Base-by-base conservation (phyloP, 192 early-diverging fungal species). In the Linnemannia elongata region DNA sequence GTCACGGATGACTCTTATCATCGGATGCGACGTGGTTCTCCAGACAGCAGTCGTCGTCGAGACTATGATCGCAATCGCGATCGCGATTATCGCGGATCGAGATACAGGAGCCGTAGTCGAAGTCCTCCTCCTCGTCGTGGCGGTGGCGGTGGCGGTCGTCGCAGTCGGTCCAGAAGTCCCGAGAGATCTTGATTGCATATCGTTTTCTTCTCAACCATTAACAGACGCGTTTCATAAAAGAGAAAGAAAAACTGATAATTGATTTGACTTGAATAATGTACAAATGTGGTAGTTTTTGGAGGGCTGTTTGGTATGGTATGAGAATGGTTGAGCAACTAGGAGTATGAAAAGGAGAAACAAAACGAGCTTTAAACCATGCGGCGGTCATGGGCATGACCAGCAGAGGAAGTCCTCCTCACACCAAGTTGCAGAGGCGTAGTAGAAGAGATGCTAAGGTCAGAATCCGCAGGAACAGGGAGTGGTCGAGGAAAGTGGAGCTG, bases 401-500 rank as follows among this genome's bases (percentile, higher is more conserved):
- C 68, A 5, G 80, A 76, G 22, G 80, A 74, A 4, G 66, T 47
- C 10, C 80, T 75, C 60, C 60, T 66, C 60, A 66, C 60, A 30
- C 60, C 60, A 66, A 30, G 60, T 12, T 35, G 60, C 30, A 66
- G 60, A 66, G 60, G 60, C 13, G 60, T 66, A 33, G 13, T 24
- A 15, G 60, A 66, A 0, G 60, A 66, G 27, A 66, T 8, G 30
- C 60, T 66, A 10, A 24, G 2, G 13, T 66, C 60, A 12, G 60
- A 66, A 3, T 66, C 60, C 12, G 60, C 60, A 33, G 60, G n/a
- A 15, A 24, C 17, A 20, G 78, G 27, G 15, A 72, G 9, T 12
- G 71, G 42, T 3, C 82, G 60, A n/a, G 72, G 82, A 39, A 78
- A 78, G 60, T 78, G 41, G 17, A 42, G 55, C 66, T 78, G 82